Evolutionary conservation across 805 yeast genomes (phyloP), one percentile per base, ranked within the genome.

Genomic region (Ascoidea asiatica): DNA sequence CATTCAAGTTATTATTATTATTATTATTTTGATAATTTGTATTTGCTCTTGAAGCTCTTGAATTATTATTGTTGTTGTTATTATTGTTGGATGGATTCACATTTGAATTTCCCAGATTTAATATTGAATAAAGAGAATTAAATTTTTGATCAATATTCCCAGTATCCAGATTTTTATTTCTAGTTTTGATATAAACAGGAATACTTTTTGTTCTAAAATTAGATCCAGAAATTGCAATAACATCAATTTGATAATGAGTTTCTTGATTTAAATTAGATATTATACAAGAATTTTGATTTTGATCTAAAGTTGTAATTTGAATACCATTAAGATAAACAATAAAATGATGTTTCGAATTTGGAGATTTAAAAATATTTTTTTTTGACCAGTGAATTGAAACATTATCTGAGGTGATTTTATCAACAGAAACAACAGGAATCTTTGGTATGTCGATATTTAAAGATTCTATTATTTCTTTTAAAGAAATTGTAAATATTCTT

Each of bases 181-280:
- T 35, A 21, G 38, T 2, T 20, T 38, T 21, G 44, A 45, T 44
- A 39, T 42, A 49, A 38, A 49, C 41, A 19, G 48, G 29, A 15
- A 42, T 37, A 18, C 43, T 37, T 38, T 47, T 49, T 1, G 46
- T 40, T 36, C 39, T 40, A 44, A 44, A 49, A 35, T 41, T 39
- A 5, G 46, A 35, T 2, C 33, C 43, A 17, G 29, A 17, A 7
- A 44, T 40, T 4, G 52, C 48, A 18, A 47, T 36, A 4, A 49
- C 44, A 36, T 49, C 52, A 5, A 49, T 39, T 40, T 49, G 52
- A 29, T 49, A 49, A 19, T 41, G 45, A 6, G 46, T 43, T 21
- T 45, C 46, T n/a, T 45, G 46, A 19, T 35, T 19, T 21, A 49
- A 39, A 23, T 43, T 43, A 17, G 37, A 13, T 8, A 49, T 20